Percentiles rank a stretch among this genome's conserved stretches.
These are phyloP conservation scores for Bipolaris victoriae DNA, from an alignment of 2,329 filamentous ascomycete genomes.

Conservation along the genomic window DNA sequence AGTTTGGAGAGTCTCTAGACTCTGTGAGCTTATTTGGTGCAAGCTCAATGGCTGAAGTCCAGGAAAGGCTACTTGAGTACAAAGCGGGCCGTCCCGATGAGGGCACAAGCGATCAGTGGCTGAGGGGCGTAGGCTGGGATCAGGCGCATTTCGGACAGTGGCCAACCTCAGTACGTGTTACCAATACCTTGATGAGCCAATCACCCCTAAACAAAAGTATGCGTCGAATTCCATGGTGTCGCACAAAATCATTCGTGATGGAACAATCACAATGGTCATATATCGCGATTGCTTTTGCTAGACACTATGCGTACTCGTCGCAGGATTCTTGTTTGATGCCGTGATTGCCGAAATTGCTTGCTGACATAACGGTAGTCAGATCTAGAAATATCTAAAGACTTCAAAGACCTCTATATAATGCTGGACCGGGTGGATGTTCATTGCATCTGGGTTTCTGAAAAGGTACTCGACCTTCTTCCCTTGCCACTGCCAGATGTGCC, in stretches of 20 bases:
- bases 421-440: conserved; percentile 73
- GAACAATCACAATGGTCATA: neutral
- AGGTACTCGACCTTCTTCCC: conserved; percentile 67
- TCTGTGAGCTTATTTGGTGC: conserved; percentile 69
- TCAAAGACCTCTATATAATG: conserved; percentile 68
- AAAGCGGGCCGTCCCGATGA: conserved; percentile 57
- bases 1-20: conserved; percentile 71
- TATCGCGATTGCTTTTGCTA: neutral
- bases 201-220: neutral
- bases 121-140: conserved; percentile 73
- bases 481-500: conserved; percentile 57
- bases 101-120: conserved; percentile 64
- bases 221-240: neutral
- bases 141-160: conserved; percentile 67
- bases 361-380: conserved; percentile 54
- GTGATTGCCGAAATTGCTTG: neutral
- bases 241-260: neutral
- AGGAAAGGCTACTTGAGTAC: conserved; percentile 60
- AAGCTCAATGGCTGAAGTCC: conserved; percentile 61
- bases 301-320: too few species aligned
- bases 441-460: conserved; percentile 71
- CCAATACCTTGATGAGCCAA: neutral
- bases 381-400: conserved; percentile 59
- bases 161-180: conserved; percentile 65
- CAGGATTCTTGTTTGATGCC: too few species aligned